phyloP scores from a whole-genome alignment of 2,329 filamentous ascomycete genomes.

The Teratosphaeria destructans region DNA sequence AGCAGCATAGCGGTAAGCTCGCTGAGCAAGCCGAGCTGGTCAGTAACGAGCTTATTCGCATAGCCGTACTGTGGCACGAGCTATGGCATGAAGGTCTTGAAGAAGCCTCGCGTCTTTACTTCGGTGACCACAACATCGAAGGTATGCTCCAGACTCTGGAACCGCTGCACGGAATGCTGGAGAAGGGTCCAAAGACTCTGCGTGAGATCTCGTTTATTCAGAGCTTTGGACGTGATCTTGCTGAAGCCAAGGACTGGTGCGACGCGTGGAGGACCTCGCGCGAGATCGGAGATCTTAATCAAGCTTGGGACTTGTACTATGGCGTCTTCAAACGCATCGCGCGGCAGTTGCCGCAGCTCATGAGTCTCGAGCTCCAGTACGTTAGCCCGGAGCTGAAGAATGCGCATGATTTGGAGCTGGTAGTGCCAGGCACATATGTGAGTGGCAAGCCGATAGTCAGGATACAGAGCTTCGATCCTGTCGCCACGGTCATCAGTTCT shows the following conservation, averaged over 20 bases:
- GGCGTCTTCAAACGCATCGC: constrained; percentile 95
- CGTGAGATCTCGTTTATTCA: constrained; percentile 96
- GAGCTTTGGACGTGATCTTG: constrained; percentile 88
- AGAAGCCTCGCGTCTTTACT: constrained; percentile 92
- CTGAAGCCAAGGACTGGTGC: constrained; percentile 93
- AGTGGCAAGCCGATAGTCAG: constrained; percentile 69
- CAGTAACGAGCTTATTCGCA: constrained; percentile 91
- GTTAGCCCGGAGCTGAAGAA: constrained; percentile 88
- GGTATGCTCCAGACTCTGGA: constrained; percentile 91
- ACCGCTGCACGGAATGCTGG: constrained; percentile 83
- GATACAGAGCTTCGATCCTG: constrained; percentile 82
- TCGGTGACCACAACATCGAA: constrained; percentile 93
- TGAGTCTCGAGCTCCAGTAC: constrained; percentile 86
- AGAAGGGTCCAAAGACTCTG: constrained; percentile 82
- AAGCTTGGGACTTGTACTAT: constrained; percentile 98
- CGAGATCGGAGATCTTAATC: constrained; percentile 89
- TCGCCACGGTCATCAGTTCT: constrained; percentile 85
- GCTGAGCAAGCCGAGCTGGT: constrained; percentile 94
- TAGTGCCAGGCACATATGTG: constrained; percentile 89
- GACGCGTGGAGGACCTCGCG: constrained; percentile 79
- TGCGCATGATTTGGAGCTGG: constrained; percentile 76
- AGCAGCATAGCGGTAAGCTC: constrained; percentile 80
- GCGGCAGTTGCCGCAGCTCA: constrained; percentile 84
- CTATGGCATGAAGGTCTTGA: constrained; percentile 97
- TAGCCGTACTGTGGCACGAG: constrained; percentile 96